phyloP scores from a whole-genome alignment of 176 grass and related monocot species.

The Eremochloa ophiuroides region DNA sequence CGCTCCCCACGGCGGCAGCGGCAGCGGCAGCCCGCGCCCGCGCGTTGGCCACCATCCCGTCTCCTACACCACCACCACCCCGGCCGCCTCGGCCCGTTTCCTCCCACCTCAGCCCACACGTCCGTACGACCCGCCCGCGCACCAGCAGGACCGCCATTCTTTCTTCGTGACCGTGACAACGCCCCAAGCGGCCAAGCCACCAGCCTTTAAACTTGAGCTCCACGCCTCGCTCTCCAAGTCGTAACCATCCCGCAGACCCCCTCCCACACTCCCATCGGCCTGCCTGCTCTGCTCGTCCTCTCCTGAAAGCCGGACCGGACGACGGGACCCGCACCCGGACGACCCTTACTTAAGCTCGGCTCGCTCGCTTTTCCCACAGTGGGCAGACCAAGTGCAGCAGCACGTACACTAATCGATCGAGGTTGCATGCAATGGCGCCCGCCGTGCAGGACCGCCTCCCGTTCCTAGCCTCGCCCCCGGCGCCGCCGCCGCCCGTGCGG shows the following conservation, averaged over 20 bases:
- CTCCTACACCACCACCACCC: slow-evolving; percentile 7
- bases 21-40: neutral
- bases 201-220: slow-evolving; percentile 45
- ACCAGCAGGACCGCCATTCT: neutral
- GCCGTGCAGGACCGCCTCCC: slow-evolving; percentile 34
- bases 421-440: slow-evolving; percentile 44
- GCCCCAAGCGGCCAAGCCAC: neutral
- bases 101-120: neutral
- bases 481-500: neutral
- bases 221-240: slow-evolving; percentile 38
- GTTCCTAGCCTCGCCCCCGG: slow-evolving; percentile 31
- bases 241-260: slow-evolving; percentile 13
- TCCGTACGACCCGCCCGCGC: neutral
- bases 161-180: neutral
- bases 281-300: neutral
- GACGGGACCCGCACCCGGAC: neutral
- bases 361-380: slow-evolving; percentile 9
- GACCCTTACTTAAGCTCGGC: slow-evolving; percentile 24
- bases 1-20: neutral
- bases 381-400: neutral
- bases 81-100: neutral
- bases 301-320: neutral
- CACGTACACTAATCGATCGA: neutral
- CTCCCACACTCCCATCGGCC: neutral
- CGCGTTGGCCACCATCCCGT: slow-evolving; percentile 58